Conservation (phyloP, 176 grass and related monocot genomes). For the Carex cristatella region DNA sequence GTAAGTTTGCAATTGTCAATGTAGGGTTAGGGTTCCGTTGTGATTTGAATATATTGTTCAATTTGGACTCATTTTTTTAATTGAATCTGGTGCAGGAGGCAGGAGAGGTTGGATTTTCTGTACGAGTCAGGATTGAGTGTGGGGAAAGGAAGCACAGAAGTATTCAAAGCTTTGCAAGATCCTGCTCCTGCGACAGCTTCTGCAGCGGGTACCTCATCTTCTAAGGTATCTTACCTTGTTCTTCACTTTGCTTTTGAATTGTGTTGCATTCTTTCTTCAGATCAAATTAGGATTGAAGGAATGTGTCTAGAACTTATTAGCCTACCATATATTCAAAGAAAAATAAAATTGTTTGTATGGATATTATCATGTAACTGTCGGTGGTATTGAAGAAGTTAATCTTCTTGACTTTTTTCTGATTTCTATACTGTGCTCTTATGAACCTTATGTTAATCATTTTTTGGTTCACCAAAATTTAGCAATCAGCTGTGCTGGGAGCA, state of each 20-base stretch:
- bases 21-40: slow-evolving; percentile 25
- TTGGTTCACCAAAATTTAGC: slow-evolving; percentile 4
- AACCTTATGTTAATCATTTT: background rate
- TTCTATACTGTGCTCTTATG: background rate
- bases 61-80: background rate
- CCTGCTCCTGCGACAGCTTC: slow-evolving; percentile 21
- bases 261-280: background rate
- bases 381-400: background rate
- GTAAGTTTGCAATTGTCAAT: slow-evolving; percentile 32
- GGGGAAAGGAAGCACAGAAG: slow-evolving; percentile 83
- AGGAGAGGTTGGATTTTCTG: slow-evolving; percentile 94
- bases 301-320: background rate
- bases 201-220: slow-evolving; percentile 36
- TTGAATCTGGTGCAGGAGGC: slow-evolving; percentile 42
- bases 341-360: too few relatives aligned
- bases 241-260: background rate
- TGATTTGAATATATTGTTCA: background rate
- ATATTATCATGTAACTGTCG: background rate
- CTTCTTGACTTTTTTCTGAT: background rate
- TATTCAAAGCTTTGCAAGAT: slow-evolving; percentile 75
- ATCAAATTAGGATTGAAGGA: background rate
- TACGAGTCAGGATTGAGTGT: slow-evolving; percentile 89
- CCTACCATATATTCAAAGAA: too few relatives aligned
- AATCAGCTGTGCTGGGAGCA: slow-evolving; percentile 59
- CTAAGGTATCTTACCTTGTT: slow-evolving; percentile 42